Evolutionary conservation across 2,329 filamentous ascomycete species (phyloP).

Genomic region (Colletotrichum sp.): DNA sequence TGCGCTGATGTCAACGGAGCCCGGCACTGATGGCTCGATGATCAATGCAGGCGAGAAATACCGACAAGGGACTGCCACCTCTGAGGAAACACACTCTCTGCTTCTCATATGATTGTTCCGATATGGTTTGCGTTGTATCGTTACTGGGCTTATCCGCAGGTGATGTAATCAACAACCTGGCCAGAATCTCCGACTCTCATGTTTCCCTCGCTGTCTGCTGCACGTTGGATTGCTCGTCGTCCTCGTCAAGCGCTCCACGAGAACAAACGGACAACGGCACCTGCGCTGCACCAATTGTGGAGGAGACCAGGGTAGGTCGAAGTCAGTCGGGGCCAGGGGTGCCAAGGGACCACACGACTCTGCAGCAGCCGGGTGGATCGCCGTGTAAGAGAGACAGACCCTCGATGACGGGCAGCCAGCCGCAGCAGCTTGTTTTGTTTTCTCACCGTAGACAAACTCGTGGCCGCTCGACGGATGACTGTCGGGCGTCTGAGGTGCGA

Average conservation of each 20-base stretch:
- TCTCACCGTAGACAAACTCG: background rate
- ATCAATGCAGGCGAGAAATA: background rate
- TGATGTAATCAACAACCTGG: background rate
- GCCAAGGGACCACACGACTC: conserved; percentile 2
- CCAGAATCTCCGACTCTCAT: background rate
- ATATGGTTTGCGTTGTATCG: background rate
- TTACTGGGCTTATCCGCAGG: background rate
- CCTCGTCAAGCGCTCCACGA: background rate
- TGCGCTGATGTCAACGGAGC: background rate
- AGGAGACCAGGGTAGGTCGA: background rate
- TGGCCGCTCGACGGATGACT: background rate
- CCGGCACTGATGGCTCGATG: background rate
- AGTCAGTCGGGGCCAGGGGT: background rate
- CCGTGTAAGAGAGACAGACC: conserved; percentile 3
- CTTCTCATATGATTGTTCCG: background rate
- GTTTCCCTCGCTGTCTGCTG: background rate
- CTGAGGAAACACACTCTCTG: background rate
- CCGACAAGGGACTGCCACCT: background rate
- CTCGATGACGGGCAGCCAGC: conserved; percentile 7
- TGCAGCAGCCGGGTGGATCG: conserved; percentile 17
- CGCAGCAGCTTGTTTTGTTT: background rate
- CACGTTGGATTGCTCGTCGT: background rate
- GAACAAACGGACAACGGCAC: background rate
- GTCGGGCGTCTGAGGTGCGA: background rate
- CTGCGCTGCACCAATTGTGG: background rate